Percentiles rank a stretch among this genome's conserved stretches.
phyloP scores from a whole-genome alignment of 306 rosid genomes.

The Trichosanthes cucumerina region DNA sequence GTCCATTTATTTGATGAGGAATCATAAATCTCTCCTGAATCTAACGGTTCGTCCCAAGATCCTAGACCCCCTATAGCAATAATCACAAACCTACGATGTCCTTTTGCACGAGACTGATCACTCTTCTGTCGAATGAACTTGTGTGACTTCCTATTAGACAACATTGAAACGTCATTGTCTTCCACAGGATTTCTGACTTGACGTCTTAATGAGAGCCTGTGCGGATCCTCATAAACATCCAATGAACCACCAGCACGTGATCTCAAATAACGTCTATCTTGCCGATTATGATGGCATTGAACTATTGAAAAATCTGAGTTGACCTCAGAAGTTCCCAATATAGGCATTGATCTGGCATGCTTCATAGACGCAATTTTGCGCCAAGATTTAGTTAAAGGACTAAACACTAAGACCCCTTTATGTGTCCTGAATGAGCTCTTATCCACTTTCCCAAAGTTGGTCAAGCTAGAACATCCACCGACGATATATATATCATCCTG shows the following conservation, averaged over 20 bases:
- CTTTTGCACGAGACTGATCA: constrained; percentile 51
- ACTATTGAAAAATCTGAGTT: constrained; percentile 46
- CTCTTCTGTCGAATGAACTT: constrained; percentile 59
- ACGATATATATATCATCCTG: constrained; percentile 73
- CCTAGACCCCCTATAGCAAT: constrained; percentile 91
- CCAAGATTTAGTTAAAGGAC: constrained; percentile 89
- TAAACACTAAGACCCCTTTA: constrained; percentile 73
- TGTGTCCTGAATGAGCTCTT: constrained; percentile 91
- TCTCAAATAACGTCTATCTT: constrained; percentile 49
- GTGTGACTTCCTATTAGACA: constrained; percentile 52
- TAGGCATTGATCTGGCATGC: constrained; percentile 75
- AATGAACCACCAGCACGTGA: constrained; percentile 41
- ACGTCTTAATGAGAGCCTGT: constrained; percentile 80
- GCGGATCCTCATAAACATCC: constrained; percentile 97
- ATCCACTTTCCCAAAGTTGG: constrained; percentile 77
- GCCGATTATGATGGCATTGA: constrained; percentile 60
- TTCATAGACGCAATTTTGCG: constrained; percentile 83
- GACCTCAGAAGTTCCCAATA: constrained; percentile 73
- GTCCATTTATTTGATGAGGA: constrained; percentile 78
- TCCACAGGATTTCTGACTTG: constrained; percentile 49
- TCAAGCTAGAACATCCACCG: constrained; percentile 97
- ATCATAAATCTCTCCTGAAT: constrained; percentile 92
- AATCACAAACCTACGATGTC: constrained; percentile 57
- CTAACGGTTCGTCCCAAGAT: constrained; percentile 93
- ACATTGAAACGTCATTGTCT: constrained; percentile 44